Conservation (phyloP, 208 protist genomes). For the Wallacemonas sp. region DNA sequence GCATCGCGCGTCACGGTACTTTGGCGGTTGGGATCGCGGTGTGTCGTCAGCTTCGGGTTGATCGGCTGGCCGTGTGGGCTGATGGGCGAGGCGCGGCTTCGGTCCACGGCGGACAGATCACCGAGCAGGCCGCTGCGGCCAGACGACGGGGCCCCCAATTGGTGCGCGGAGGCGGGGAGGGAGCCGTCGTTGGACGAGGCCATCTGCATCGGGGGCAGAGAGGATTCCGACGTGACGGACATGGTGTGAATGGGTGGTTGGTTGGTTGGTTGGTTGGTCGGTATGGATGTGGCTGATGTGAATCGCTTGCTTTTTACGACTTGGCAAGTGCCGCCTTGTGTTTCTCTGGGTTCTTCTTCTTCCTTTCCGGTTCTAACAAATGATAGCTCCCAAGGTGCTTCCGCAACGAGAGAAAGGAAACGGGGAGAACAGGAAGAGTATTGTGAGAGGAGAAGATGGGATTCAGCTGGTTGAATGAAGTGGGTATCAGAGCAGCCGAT, state of each 20-base stretch:
- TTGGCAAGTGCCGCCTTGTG: too few species aligned
- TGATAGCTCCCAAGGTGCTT: too few species aligned
- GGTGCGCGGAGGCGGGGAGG: background rate
- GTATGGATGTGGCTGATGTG: background rate
- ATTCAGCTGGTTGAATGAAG: too few species aligned
- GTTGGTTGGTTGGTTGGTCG: background rate
- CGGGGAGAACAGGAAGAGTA: too few species aligned
- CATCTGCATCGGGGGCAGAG: background rate
- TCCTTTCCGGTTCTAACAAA: too few species aligned
- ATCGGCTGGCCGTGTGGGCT: constrained; percentile 13
- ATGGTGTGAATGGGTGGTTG: background rate
- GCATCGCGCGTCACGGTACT: background rate
- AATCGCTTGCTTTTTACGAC: too few species aligned
- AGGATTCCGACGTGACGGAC: constrained; percentile 9
- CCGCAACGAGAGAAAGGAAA: too few species aligned
- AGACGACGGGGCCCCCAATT: background rate
- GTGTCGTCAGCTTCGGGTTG: constrained; percentile 66
- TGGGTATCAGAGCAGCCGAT: too few species aligned
- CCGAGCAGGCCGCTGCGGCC: constrained; percentile 8
- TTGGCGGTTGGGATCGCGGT: constrained; percentile 23
- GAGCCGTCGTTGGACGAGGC: constrained; percentile 9
- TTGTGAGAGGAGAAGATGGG: too few species aligned
- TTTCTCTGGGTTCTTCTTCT: too few species aligned
- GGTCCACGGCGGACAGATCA: constrained; percentile 8
- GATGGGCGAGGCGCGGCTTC: constrained; percentile 6